phyloP scores from a whole-genome alignment of 768 basidiomycete species.

The Lentinus brumalis region DNA sequence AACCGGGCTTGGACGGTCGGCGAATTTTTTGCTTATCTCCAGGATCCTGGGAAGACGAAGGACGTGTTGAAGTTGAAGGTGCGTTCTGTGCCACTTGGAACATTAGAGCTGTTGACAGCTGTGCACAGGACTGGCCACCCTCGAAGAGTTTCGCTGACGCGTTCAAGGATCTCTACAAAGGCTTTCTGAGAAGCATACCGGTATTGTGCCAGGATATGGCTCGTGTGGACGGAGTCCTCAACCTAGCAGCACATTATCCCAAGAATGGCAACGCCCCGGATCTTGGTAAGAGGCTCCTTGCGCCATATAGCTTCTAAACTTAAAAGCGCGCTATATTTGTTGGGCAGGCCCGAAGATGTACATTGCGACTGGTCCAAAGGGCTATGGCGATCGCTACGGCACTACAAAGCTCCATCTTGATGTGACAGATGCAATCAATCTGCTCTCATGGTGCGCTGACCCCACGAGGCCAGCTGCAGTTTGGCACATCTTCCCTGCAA shows the following conservation, averaged over 20 bases:
- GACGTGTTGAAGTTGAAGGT: no score
- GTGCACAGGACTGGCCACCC: neutral
- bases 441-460: neutral
- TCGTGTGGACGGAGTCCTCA: neutral
- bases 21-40: no score
- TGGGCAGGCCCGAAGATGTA: neutral
- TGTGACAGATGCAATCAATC: neutral
- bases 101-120: no score
- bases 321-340: neutral
- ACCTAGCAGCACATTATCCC: neutral
- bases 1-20: no score
- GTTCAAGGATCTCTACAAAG: neutral
- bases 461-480: neutral
- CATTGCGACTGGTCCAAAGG: neutral
- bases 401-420: neutral
- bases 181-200: neutral
- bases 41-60: no score
- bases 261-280: neutral
- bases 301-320: neutral
- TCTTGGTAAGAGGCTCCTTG: neutral
- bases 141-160: neutral
- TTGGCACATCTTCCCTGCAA: neutral
- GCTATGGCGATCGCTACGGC: neutral
- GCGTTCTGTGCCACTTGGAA: no score
- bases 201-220: neutral